These are phyloP conservation scores for Adansonia digitata DNA, from an alignment of 345 rosid genomes.

Conservation along the genomic window DNA sequence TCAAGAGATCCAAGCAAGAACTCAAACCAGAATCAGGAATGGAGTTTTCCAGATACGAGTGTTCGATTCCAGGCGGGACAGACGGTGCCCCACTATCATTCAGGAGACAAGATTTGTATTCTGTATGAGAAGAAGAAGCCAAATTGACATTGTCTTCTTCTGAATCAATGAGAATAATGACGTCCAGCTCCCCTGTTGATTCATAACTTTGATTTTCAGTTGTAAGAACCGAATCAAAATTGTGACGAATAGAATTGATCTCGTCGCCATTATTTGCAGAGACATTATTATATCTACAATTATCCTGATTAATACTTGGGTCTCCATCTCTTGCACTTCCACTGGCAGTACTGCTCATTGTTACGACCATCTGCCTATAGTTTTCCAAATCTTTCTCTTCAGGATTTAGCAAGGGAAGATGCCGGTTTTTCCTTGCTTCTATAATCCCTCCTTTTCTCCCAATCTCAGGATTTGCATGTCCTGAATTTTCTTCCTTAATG, in stretches of 20 bases:
- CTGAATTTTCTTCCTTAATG: constrained; percentile 62
- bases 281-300: constrained; percentile 44
- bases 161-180: constrained; percentile 49
- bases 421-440: constrained; percentile 67
- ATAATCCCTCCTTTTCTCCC: constrained; percentile 69
- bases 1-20: constrained; percentile 19
- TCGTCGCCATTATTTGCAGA: constrained; percentile 49
- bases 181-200: constrained; percentile 47
- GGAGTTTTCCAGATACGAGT: constrained; percentile 20
- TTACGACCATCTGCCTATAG: constrained; percentile 44
- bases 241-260: constrained; percentile 61
- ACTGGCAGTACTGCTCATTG: constrained; percentile 88
- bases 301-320: constrained; percentile 82
- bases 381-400: constrained; percentile 40
- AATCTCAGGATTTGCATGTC: constrained; percentile 67
- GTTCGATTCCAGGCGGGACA: constrained; percentile 6
- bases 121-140: constrained; percentile 10
- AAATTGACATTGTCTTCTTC: constrained; percentile 30
- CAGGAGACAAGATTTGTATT: constrained; percentile 4
- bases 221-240: constrained; percentile 47
- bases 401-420: constrained; percentile 52
- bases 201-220: constrained; percentile 44
- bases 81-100: constrained; percentile 4
- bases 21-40: constrained; percentile 10
- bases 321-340: constrained; percentile 86